Conservation (phyloP, 768 basidiomycete species). For the Tylopilus rubrobrunneus region DNA sequence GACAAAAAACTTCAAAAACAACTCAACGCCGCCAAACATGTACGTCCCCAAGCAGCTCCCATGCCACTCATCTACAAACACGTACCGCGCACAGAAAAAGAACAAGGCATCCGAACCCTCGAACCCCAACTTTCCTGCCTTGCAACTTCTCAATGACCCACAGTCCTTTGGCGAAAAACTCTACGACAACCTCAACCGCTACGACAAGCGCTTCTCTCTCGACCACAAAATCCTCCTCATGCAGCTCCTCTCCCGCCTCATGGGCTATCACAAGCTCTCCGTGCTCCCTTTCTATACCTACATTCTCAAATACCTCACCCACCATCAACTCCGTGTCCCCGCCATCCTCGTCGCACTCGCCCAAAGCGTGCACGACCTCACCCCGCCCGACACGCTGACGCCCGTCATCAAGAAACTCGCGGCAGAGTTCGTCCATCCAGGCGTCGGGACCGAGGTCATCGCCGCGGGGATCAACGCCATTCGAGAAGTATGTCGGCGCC, state of each 20-base stretch:
- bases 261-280: conserved; percentile 89
- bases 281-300: conserved; percentile 96
- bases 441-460: conserved; percentile 92
- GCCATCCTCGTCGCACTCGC: conserved; percentile 91
- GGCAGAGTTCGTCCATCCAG: conserved; percentile 95
- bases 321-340: conserved; percentile 90
- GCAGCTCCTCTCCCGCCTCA: conserved; percentile 93
- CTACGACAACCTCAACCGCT: conserved; percentile 74
- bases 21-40: conserved; percentile 74
- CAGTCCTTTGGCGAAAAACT: conserved; percentile 95
- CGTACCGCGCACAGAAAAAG: conserved; percentile 36
- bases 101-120: conserved; percentile 22
- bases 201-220: conserved; percentile 93
- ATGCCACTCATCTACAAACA: conserved; percentile 3
- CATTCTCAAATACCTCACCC: conserved; percentile 87
- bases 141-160: conserved; percentile 91
- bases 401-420: conserved; percentile 91
- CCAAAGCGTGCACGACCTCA: conserved; percentile 92
- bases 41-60: conserved; percentile 21
- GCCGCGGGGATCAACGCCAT: conserved; percentile 96
- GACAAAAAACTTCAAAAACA: conserved; percentile 78
- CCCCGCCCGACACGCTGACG: conserved; percentile 86
- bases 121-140: conserved; percentile 79
- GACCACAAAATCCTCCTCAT: conserved; percentile 97
- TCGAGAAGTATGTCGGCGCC: conserved; percentile 88